Evolutionary conservation across 306 rosid genomes (phyloP).

Genomic region (Pterocarpus macrocarpus): DNA sequence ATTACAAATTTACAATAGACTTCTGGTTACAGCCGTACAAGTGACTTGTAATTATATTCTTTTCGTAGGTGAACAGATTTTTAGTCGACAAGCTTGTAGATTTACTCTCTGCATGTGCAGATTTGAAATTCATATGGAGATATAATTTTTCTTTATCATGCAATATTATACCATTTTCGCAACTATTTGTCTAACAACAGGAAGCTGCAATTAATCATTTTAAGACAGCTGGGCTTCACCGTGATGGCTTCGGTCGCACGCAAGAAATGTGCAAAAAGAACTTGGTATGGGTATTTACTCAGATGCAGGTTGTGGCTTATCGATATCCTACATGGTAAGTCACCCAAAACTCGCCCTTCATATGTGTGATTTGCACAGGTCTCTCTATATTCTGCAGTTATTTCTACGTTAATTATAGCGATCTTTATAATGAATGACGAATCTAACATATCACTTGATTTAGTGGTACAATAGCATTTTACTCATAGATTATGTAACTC

Average conservation of each 20-base stretch:
- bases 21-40: neutral
- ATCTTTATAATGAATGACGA: neutral
- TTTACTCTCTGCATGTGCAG: neutral
- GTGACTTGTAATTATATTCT: neutral
- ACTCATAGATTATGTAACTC: slow-evolving; percentile 3
- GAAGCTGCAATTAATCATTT: slow-evolving; percentile 98
- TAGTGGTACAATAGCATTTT: neutral
- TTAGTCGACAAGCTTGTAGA: neutral
- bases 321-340: slow-evolving; percentile 97
- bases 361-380: neutral
- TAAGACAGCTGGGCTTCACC: slow-evolving; percentile 86
- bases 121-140: slow-evolving; percentile 15
- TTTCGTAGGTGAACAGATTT: neutral
- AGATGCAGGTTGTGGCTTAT: slow-evolving; percentile 91
- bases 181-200: slow-evolving; percentile 56
- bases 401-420: neutral
- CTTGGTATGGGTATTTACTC: slow-evolving; percentile 94
- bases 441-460: neutral
- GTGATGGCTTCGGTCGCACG: slow-evolving; percentile 94
- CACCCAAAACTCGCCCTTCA: slow-evolving; percentile 3
- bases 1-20: too few relatives aligned
- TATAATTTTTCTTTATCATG: slow-evolving; percentile 1
- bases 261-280: slow-evolving; percentile 93
- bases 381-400: neutral
- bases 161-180: slow-evolving; percentile 15